These are phyloP conservation scores for Fomitopsis pulvina DNA, from an alignment of 768 basidiomycete species.

Conservation along the genomic window DNA sequence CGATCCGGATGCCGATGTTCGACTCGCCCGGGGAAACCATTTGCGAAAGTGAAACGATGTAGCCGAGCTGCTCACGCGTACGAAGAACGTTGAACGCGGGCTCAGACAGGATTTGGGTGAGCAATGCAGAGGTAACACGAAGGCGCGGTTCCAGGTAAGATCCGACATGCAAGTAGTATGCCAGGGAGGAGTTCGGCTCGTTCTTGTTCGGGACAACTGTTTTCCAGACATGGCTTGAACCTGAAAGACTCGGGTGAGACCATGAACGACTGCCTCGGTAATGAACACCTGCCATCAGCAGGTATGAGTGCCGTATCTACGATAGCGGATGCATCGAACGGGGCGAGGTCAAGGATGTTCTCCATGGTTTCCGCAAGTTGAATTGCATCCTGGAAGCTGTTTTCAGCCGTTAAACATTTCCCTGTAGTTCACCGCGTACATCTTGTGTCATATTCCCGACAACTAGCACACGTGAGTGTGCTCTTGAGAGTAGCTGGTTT, in stretches of 20 bases:
- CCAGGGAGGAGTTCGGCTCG: constrained; percentile 81
- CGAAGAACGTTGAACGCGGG: constrained; percentile 88
- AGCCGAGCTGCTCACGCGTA: constrained; percentile 94
- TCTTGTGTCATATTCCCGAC: constrained; percentile 83
- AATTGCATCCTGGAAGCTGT: constrained; percentile 59
- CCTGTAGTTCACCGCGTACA: too few relatives aligned
- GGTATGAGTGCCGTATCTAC: constrained; percentile 51
- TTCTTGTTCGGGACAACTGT: constrained; percentile 70
- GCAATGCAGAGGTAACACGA: constrained; percentile 63
- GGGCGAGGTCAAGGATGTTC: constrained; percentile 46
- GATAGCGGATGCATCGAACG: constrained; percentile 50
- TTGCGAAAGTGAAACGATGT: constrained; percentile 65
- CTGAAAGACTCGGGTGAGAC: constrained; percentile 31
- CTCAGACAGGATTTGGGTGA: constrained; percentile 83
- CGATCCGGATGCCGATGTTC: constrained; percentile 70
- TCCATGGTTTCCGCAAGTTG: constrained; percentile 68
- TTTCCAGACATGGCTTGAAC: constrained; percentile 62
- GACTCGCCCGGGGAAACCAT: constrained; percentile 58
- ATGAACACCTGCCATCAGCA: constrained; percentile 46
- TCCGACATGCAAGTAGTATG: constrained; percentile 83
- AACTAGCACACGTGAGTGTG: constrained; percentile 68
- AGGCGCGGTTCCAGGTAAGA: constrained; percentile 52
- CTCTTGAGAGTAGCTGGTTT: constrained; percentile 48
- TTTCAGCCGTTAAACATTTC: too few relatives aligned
- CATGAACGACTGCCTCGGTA: neutral